Percentiles rank a stretch among this genome's conserved stretches.
phyloP scores from a whole-genome alignment of 768 basidiomycete species.

The Podaxis pistillaris region DNA sequence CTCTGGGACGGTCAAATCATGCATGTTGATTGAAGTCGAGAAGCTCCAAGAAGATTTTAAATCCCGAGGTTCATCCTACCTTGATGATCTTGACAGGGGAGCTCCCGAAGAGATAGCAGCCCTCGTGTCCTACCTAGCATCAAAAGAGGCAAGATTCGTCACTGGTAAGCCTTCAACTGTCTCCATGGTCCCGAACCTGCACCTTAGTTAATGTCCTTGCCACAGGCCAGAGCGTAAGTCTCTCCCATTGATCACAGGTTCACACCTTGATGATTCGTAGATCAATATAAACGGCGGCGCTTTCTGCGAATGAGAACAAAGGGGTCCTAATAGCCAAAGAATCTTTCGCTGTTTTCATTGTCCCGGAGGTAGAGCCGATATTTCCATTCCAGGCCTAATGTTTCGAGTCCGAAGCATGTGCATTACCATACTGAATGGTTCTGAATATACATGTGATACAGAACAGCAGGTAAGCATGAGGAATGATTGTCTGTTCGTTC shows the following conservation, averaged over 20 bases:
- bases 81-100: not conserved
- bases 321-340: slow-evolving; percentile 6
- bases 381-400: not conserved
- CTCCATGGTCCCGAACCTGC: not conserved
- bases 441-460: not conserved
- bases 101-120: slow-evolving; percentile 18
- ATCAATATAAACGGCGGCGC: slow-evolving; percentile 16
- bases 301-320: slow-evolving; percentile 9
- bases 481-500: too few relatives aligned
- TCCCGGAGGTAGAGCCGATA: not conserved
- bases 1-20: not conserved
- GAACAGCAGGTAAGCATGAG: too few relatives aligned
- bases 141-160: slow-evolving; percentile 19
- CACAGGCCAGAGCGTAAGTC: not conserved
- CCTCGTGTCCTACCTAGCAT: slow-evolving; percentile 22
- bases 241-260: not conserved
- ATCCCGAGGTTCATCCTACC: not conserved
- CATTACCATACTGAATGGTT: not conserved
- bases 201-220: not conserved
- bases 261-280: not conserved
- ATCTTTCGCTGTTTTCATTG: not conserved
- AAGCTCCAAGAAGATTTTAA: not conserved
- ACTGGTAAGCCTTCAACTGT: slow-evolving; percentile 17
- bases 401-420: too few relatives aligned
- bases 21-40: not conserved